Evolutionary conservation across 768 basidiomycete genomes (phyloP).

Genomic region (Kwoniella dendrophila): DNA sequence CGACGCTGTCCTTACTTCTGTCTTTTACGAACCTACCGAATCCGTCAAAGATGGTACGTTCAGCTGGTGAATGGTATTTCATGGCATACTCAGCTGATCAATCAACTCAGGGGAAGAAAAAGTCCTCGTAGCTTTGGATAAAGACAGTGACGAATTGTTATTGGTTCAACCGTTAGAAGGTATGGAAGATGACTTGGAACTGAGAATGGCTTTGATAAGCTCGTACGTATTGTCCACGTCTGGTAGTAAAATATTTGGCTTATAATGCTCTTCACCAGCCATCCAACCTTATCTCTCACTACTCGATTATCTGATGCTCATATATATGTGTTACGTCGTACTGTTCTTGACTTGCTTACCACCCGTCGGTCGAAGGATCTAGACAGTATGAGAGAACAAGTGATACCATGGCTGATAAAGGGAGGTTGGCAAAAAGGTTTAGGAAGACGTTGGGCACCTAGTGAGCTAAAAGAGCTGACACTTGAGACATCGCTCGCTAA

Average conservation of each 20-base stretch:
- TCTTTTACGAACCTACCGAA: constrained; percentile 55
- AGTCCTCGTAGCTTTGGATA: constrained; percentile 51
- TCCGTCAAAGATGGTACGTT: constrained; percentile 50
- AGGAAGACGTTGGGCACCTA: constrained; percentile 44
- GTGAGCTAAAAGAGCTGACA: constrained; percentile 53
- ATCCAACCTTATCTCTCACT: constrained; percentile 71
- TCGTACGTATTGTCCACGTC: constrained; percentile 58
- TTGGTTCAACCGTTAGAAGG: constrained; percentile 64
- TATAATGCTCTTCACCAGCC: constrained; percentile 59
- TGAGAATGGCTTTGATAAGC: constrained; percentile 74
- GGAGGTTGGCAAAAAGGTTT: constrained; percentile 65
- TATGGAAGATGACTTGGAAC: constrained; percentile 70
- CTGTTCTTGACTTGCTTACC: constrained; percentile 69
- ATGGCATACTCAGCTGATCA: background rate
- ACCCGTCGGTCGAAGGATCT: constrained; percentile 67
- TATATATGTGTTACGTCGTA: constrained; percentile 80
- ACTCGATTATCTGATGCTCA: constrained; percentile 78
- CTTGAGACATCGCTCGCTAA: background rate
- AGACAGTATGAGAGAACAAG: constrained; percentile 84
- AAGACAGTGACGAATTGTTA: constrained; percentile 65
- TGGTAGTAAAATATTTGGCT: background rate
- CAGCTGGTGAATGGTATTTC: background rate
- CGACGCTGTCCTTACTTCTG: constrained; percentile 48
- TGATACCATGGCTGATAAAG: constrained; percentile 89
- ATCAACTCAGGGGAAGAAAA: constrained; percentile 39